Evolutionary conservation across 345 rosid species (phyloP).

Genomic region (Eucalyptus pauciflora): DNA sequence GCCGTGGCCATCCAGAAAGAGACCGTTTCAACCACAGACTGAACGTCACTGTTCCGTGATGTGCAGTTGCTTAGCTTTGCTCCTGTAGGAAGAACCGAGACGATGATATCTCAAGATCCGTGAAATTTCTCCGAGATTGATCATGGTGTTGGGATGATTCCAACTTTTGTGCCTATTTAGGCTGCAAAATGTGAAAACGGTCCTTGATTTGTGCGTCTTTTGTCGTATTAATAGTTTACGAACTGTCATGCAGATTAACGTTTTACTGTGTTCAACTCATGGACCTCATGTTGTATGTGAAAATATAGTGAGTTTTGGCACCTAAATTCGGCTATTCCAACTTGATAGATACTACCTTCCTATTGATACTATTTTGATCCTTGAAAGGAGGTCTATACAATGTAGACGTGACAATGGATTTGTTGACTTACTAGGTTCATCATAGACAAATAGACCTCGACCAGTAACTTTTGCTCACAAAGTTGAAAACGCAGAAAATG

Average conservation of each 20-base stretch:
- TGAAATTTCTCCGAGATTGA: background rate
- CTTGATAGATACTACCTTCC: background rate
- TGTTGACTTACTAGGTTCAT: background rate
- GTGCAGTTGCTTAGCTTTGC: background rate
- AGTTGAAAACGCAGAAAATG: background rate
- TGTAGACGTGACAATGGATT: background rate
- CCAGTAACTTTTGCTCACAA: background rate
- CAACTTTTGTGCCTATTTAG: background rate
- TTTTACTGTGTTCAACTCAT: background rate
- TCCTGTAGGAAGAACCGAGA: background rate
- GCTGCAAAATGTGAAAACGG: background rate
- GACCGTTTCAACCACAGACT: background rate
- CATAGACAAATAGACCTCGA: background rate
- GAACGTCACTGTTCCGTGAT: background rate
- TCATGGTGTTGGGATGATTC: background rate
- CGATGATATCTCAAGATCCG: background rate
- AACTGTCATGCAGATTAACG: background rate
- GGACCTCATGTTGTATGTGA: background rate
- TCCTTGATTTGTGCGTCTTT: background rate
- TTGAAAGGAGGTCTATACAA: background rate
- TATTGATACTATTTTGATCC: background rate
- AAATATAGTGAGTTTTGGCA: background rate
- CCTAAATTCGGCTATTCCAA: background rate
- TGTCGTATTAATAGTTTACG: background rate
- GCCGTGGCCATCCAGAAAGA: background rate